phyloP scores from a whole-genome alignment of 1,284 basidiomycete genomes.

The Tilletia caries region DNA sequence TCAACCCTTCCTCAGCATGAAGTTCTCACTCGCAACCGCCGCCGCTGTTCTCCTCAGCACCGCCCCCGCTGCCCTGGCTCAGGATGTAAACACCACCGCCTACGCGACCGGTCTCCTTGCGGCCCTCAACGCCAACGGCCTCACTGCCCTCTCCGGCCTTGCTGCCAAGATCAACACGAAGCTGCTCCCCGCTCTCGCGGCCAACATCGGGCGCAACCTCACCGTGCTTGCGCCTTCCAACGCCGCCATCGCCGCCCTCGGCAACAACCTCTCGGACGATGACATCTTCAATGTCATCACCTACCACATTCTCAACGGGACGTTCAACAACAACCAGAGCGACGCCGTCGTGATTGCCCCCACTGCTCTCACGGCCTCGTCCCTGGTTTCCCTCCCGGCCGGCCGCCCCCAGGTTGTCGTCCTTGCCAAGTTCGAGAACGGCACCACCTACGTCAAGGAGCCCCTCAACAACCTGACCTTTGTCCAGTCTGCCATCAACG shows the following conservation, averaged over 20 bases:
- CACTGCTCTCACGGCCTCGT: constrained; percentile 61
- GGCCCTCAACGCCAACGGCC: constrained; percentile 32
- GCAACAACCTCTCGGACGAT: constrained; percentile 55
- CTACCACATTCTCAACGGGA: constrained; percentile 66
- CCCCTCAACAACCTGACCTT: constrained; percentile 54
- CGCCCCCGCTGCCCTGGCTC: constrained; percentile 26
- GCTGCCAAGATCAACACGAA: background rate
- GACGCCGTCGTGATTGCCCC: constrained; percentile 58
- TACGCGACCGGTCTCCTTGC: constrained; percentile 31
- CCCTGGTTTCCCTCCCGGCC: constrained; percentile 23
- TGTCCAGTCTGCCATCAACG: constrained; percentile 41
- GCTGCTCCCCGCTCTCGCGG: background rate
- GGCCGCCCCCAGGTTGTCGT: constrained; percentile 63
- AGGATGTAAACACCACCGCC: constrained; percentile 29
- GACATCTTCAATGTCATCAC: constrained; percentile 59
- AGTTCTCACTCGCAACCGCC: constrained; percentile 29
- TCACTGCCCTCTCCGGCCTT: constrained; percentile 28
- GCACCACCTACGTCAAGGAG: constrained; percentile 61
- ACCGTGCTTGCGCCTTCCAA: constrained; percentile 57
- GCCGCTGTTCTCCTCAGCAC: constrained; percentile 28
- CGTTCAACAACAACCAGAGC: constrained; percentile 54
- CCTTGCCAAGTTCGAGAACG: constrained; percentile 57
- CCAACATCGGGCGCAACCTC: constrained; percentile 25
- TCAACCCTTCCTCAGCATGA: constrained; percentile 23
- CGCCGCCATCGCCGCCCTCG: constrained; percentile 50